A percentile compares a stretch with the other conserved stretches of the same genome.
phyloP scores from a whole-genome alignment of 1,284 basidiomycete genomes.

The Phellinidium pouzarii region DNA sequence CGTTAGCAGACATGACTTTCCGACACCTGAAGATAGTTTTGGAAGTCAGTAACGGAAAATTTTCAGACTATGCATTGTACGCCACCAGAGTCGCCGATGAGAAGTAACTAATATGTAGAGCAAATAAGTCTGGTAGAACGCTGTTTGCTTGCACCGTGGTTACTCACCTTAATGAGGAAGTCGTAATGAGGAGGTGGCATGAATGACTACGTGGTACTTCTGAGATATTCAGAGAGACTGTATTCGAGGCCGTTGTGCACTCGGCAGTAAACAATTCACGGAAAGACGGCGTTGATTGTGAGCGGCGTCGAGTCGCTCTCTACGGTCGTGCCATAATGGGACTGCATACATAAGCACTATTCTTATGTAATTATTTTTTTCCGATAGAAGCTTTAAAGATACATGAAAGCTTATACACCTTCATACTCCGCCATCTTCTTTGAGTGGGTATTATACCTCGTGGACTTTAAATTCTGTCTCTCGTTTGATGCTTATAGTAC shows the following conservation, averaged over 20 bases:
- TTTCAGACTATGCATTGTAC: constrained; percentile 7
- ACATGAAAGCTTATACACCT: not conserved
- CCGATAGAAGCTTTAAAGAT: not conserved
- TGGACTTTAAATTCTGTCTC: not conserved
- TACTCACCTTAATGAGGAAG: constrained; percentile 85
- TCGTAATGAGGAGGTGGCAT: constrained; percentile 88
- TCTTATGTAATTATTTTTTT: too few species aligned
- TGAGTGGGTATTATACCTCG: not conserved
- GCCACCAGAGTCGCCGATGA: constrained; percentile 93
- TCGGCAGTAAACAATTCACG: not conserved
- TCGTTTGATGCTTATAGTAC: not conserved
- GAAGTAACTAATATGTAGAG: constrained; percentile 58
- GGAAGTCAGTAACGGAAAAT: constrained; percentile 2
- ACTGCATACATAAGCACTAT: not conserved
- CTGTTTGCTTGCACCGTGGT: not conserved
- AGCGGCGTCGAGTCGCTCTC: not conserved
- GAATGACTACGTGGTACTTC: constrained; percentile 5
- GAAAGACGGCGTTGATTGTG: not conserved
- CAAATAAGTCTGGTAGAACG: not conserved
- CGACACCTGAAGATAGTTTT: constrained; percentile 61
- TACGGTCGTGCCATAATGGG: not conserved
- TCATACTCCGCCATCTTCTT: not conserved
- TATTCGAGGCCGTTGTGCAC: not conserved
- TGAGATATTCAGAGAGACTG: not conserved
- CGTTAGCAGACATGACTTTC: constrained; percentile 96